Evolutionary conservation across 83 land plant genomes (phyloP).

Genomic region (Picea mariana): DNA sequence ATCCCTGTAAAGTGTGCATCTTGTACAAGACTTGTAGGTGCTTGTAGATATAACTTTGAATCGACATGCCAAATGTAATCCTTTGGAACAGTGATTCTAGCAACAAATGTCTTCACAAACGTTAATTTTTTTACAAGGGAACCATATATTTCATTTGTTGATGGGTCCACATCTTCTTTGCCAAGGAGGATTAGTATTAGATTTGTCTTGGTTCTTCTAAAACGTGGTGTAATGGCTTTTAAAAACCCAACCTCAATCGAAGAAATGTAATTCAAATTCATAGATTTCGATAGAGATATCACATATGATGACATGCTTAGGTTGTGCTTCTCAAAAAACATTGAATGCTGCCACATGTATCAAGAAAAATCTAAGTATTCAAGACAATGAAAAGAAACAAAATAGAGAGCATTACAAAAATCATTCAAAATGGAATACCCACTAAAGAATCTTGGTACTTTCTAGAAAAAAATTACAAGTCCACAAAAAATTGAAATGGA

Average conservation of each 20-base stretch:
- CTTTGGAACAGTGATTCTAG: slow-evolving; percentile 63
- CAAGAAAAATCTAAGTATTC: no score
- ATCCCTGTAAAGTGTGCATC: slow-evolving; percentile 69
- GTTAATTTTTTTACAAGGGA: slow-evolving; percentile 64
- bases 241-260: no score
- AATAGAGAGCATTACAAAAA: no score
- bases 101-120: slow-evolving; percentile 66
- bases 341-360: background rate
- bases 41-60: no score
- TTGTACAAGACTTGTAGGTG: slow-evolving; percentile 47
- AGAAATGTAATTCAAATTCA: slow-evolving; percentile 19
- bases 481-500: no score
- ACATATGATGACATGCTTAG: slow-evolving; percentile 11
- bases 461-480: no score
- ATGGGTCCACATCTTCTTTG: background rate
- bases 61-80: no score
- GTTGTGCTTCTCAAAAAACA: slow-evolving; percentile 4
- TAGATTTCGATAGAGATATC: background rate
- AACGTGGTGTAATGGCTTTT: no score
- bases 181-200: slow-evolving; percentile 57
- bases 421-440: no score
- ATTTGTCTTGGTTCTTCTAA: slow-evolving; percentile 31
- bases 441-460: no score
- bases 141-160: slow-evolving; percentile 41
- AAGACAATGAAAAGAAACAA: no score